phyloP scores from a whole-genome alignment of 75 land plant species.

The Cupressus sempervirens region DNA sequence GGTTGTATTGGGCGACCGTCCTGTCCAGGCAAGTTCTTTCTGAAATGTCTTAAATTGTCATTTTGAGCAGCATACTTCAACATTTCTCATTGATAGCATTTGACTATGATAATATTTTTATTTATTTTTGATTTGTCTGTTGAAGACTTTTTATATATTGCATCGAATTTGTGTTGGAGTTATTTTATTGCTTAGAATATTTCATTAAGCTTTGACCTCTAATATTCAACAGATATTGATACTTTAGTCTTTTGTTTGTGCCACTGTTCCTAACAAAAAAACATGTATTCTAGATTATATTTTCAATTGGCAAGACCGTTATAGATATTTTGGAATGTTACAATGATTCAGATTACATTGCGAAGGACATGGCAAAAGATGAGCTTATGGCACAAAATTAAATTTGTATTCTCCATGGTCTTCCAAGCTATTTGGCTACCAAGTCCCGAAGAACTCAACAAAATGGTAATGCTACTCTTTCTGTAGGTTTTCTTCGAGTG shows the following conservation, averaged over 20 bases:
- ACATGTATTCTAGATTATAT: background rate
- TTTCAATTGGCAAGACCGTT: background rate
- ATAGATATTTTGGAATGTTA: background rate
- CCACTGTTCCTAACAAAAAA: background rate
- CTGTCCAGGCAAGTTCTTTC: constrained; percentile 55
- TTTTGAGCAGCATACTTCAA: background rate
- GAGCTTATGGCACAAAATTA: constrained; percentile 81
- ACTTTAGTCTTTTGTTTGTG: background rate
- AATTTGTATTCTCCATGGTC: constrained; percentile 54
- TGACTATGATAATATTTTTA: background rate
- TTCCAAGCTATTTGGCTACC: constrained; percentile 73
- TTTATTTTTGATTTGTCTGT: background rate
- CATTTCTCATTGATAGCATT: background rate
- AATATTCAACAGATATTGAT: background rate
- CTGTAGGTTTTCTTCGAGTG: background rate
- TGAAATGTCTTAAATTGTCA: background rate
- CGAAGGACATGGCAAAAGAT: constrained; percentile 86
- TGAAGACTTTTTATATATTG: background rate
- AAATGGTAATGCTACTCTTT: constrained; percentile 52
- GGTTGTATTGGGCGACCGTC: constrained; percentile 90
- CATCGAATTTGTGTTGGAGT: background rate
- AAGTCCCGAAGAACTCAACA: constrained; percentile 64
- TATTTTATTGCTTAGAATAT: background rate
- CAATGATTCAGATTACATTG: constrained; percentile 61
- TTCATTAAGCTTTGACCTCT: background rate